Base-by-base conservation (phyloP, 192 early-diverging fungal species). In the Linderina pennispora region DNA sequence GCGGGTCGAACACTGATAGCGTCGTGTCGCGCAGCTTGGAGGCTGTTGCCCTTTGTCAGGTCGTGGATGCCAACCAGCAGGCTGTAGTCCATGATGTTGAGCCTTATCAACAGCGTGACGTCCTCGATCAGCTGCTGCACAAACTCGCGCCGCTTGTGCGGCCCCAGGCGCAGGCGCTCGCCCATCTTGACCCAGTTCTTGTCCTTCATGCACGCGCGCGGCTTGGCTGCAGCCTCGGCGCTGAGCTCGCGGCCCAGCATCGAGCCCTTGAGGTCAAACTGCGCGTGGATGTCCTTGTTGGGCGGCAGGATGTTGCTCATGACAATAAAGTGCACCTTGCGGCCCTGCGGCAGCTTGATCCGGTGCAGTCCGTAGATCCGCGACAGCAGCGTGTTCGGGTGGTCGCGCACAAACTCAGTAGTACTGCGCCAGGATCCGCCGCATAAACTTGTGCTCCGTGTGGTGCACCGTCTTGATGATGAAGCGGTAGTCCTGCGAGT, bases 51-150 rank as follows among this genome's bases (percentile, higher is more conserved):
- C 22, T 82, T 77, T 15, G 79, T 72, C 23, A 87, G 72, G 48
- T 96, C 89, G 57, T 97, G 93, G 23, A 92, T 78, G 6, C 97
- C 97, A 45, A 99, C 62, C 15, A 99, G 67, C 42, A 99, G 77
- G 45, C 91, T 94, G 69, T 99, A 99, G 67, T 99, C 97, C 97
- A 99, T 99, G 40, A 99, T 97, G 43, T 90, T 85, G 21, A 87
- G 74, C 28, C 77, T 74, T 23, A 76, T 67, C 40, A 86, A 61
- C 36, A 98, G 65, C 62, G 77, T 73, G 14, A 95, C 89, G 62
- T 99, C 97, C 19, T 75, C 65, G 40, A 92, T 80, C 48, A 94
- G 70, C 75, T 99, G 97, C 35, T 81, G 77, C 23, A 91, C 74
- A 58, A 99, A 84, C 31, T 79, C 48, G n/a, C 62, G 62, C 20